Evolutionary conservation across 2,329 filamentous ascomycete species (phyloP).

Genomic region (Fusarium annulatum): DNA sequence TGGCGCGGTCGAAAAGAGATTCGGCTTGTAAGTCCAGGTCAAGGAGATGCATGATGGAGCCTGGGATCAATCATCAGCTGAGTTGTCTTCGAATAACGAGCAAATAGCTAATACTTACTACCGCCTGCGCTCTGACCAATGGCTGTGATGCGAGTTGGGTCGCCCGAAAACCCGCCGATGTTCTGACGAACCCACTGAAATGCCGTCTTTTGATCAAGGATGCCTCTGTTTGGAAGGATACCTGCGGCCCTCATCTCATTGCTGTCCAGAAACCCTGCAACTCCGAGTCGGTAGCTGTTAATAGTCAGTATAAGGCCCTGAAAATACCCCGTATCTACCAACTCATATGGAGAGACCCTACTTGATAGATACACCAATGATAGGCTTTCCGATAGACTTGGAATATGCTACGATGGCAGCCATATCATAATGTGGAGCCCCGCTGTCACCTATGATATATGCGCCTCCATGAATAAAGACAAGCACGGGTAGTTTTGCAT

Average conservation of each 20-base stretch:
- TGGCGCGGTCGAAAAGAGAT: background rate
- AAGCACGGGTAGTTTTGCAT: background rate
- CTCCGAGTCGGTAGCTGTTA: background rate
- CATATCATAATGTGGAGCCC: background rate
- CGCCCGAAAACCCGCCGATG: background rate
- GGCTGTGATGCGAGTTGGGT: background rate
- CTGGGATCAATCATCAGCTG: background rate
- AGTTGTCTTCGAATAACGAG: too few relatives aligned
- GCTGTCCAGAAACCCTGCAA: background rate
- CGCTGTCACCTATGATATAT: background rate
- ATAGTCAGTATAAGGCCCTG: rapidly evolving
- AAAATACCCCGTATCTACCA: rapidly evolving
- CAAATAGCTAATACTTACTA: background rate
- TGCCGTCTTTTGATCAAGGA: background rate
- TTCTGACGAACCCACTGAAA: background rate
- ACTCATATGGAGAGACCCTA: rapidly evolving
- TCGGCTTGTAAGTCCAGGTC: background rate
- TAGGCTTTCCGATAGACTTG: background rate
- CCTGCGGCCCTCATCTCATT: background rate
- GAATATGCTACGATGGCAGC: background rate
- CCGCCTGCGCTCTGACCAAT: background rate
- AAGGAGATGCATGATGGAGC: background rate
- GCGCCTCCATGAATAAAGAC: constrained; percentile 1
- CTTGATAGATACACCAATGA: background rate
- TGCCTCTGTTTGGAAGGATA: background rate